phyloP scores from a whole-genome alignment of 768 basidiomycete genomes.

The Hysterangium stoloniferum region DNA sequence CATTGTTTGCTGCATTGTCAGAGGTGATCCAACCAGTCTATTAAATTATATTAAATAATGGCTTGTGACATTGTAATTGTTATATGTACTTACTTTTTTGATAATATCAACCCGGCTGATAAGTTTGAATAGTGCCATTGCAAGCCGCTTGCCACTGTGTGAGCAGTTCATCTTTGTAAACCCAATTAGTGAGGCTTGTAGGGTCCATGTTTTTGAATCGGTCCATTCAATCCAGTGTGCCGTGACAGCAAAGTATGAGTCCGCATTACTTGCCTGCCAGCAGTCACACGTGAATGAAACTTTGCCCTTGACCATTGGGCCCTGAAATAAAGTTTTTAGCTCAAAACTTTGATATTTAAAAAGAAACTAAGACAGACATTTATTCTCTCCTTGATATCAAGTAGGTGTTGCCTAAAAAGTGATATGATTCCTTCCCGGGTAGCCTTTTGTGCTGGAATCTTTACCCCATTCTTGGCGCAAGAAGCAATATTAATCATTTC shows the following conservation, averaged over 20 bases:
- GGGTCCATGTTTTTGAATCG: too few relatives aligned
- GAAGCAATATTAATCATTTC: constrained; percentile 32
- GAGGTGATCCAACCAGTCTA: too few relatives aligned
- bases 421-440: constrained; percentile 23
- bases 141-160: too few relatives aligned
- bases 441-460: constrained; percentile 25
- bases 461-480: constrained; percentile 29
- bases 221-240: constrained; percentile 35
- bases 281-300: constrained; percentile 32
- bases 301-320: constrained; percentile 17
- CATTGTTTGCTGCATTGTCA: too few relatives aligned
- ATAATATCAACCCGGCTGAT: too few relatives aligned
- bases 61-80: too few relatives aligned
- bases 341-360: not conserved
- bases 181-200: too few relatives aligned
- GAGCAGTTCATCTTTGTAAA: too few relatives aligned
- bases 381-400: constrained; percentile 10
- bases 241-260: constrained; percentile 34
- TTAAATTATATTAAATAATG: too few relatives aligned
- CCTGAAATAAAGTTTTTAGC: constrained; percentile 5
- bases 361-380: constrained; percentile 16
- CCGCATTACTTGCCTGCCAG: constrained; percentile 32
- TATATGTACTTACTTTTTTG: too few relatives aligned
- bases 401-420: constrained; percentile 20
- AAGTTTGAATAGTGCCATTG: too few relatives aligned